Conservation (phyloP, 345 rosid species). For the Rubroshorea leprosula region DNA sequence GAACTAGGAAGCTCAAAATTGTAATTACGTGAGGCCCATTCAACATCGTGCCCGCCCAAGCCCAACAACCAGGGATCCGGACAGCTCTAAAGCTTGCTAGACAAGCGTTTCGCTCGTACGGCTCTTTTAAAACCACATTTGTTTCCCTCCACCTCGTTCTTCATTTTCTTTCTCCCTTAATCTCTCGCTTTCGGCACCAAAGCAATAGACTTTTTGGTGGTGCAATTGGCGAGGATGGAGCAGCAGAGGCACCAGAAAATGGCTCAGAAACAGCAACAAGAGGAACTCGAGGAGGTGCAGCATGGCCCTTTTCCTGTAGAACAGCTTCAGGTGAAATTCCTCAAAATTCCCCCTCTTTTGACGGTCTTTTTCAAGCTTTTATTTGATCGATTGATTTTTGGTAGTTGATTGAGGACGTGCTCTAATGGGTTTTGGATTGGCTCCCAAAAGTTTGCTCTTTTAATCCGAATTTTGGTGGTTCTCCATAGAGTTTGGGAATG, state of each 20-base stretch:
- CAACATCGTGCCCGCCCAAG: too few relatives aligned
- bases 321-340: conserved; percentile 38
- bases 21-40: too few relatives aligned
- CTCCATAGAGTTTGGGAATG: background rate
- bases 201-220: background rate
- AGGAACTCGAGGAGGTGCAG: conserved; percentile 34
- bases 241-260: conserved; percentile 28
- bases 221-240: conserved; percentile 21
- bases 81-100: too few relatives aligned
- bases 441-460: conserved; percentile 6
- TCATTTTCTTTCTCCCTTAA: background rate
- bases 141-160: background rate
- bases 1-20: too few relatives aligned
- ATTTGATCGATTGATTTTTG: background rate
- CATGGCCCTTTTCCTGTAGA: conserved; percentile 43
- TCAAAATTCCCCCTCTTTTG: background rate
- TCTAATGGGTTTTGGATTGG: conserved; percentile 15
- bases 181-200: background rate
- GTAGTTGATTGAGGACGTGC: conserved; percentile 12
- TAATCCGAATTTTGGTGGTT: background rate
- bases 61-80: too few relatives aligned
- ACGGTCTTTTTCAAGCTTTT: background rate
- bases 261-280: conserved; percentile 17
- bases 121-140: too few relatives aligned
- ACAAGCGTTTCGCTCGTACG: too few relatives aligned